phyloP scores from a whole-genome alignment of 2,329 filamentous ascomycete genomes.

The Colletotrichum tamarilloi region DNA sequence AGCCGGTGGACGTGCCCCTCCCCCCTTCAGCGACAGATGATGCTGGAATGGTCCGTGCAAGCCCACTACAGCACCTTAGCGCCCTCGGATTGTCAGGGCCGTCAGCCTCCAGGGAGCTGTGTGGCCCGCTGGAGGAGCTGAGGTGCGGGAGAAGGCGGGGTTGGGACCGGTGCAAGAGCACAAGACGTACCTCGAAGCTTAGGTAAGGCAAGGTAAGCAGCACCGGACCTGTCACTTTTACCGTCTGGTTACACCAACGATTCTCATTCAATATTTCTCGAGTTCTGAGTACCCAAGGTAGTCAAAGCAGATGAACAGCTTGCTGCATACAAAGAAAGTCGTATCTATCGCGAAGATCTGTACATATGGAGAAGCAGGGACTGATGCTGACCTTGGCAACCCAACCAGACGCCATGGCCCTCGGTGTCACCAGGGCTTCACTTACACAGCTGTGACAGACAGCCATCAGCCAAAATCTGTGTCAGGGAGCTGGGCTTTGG shows the following conservation, averaged over 20 bases:
- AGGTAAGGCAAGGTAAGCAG: background rate
- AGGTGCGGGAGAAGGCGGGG: background rate
- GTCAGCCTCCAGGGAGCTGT: slow-evolving; percentile 7
- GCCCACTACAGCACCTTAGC: slow-evolving; percentile 16
- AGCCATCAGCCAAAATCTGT: background rate
- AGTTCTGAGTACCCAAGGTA: background rate
- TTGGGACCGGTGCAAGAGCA: background rate
- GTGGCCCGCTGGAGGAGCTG: background rate
- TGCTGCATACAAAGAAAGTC: background rate
- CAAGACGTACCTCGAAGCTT: background rate
- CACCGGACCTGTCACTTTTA: background rate
- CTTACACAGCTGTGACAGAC: background rate
- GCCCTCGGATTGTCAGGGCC: slow-evolving; percentile 22
- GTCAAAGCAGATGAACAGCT: background rate
- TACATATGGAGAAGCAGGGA: background rate
- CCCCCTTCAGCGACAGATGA: slow-evolving; percentile 7
- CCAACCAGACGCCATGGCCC: background rate
- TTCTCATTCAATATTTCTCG: background rate
- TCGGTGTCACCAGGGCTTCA: background rate
- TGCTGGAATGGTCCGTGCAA: slow-evolving; percentile 33
- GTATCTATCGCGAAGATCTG: background rate
- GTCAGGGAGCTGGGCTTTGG: background rate
- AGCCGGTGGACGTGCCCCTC: slow-evolving; percentile 26
- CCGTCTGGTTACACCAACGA: background rate
- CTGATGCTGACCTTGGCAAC: background rate